Evolutionary conservation across 2,329 filamentous ascomycete species (phyloP), one percentile per base, ranked within the genome.

Genomic region (Beauveria scarabaeidicola): DNA sequence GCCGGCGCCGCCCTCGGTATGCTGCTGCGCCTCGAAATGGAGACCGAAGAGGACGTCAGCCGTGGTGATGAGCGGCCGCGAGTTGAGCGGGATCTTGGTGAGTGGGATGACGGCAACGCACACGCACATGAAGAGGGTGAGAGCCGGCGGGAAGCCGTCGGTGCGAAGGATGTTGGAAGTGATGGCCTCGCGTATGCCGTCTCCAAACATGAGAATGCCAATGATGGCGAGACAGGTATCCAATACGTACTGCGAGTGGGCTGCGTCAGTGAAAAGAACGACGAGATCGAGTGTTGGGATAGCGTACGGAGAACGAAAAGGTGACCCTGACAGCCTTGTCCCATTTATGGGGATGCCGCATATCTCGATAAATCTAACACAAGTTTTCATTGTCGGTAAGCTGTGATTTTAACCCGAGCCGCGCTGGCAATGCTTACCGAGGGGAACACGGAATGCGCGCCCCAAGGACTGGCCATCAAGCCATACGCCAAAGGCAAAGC

Each of bases 131-230:
- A 93, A 78, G 51, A 93, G 75, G n/a, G 86, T 90, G 44, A 96
- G 73, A 1, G 77, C 80, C 13, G 82, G 76, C 1, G 93, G 90
- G 69, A 96, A 97, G 58, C 87, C 87, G 6, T 80, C 73, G 1
- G 85, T 88, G 56, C 81, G 78, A 64, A 97, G 83, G 62, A 99
- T 87, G 74, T 96, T 97, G 68, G 88, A 88, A 0, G 94, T 97
- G 70, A 97, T 87, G 72, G 95, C 91, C 64, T 96, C 92, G 60
- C 81, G 82, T 58, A 96, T 90, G n/a, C 77, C 81, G 65, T 96
- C 89, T 62, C 93, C 93, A 72, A 97, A 99, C 93, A 99, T 97
- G 64, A 97, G 80, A 61, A 94, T 82, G 43, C 94, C 93, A 11
- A 89, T 83, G 48, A 94, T 82, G 27, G 91, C 92, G 69, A 96